Conservation (phyloP, 805 yeast genomes). For the Candida boidinii region DNA sequence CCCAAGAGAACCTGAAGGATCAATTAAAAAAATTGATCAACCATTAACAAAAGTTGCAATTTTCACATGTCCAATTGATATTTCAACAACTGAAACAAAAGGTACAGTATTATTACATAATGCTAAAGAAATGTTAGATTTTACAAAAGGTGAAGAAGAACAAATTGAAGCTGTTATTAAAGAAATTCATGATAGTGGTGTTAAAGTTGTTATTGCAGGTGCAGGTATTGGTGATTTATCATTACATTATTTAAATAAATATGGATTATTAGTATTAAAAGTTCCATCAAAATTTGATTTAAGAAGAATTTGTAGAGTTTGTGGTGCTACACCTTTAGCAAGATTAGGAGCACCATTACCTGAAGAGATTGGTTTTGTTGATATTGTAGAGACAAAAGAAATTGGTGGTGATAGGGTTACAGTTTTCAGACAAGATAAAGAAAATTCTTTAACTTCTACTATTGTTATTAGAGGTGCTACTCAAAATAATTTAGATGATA, state of each 20-base stretch:
- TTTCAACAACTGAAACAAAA: constrained; percentile 94
- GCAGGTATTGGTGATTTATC: constrained; percentile 90
- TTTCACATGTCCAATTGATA: constrained; percentile 89
- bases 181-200: constrained; percentile 77
- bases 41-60: constrained; percentile 77
- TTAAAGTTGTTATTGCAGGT: constrained; percentile 88
- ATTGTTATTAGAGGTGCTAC: constrained; percentile 95
- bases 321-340: constrained; percentile 95
- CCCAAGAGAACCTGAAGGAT: constrained; percentile 96
- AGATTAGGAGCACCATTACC: constrained; percentile 92
- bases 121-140: constrained; percentile 94
- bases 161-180: constrained; percentile 82
- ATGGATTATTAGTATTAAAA: constrained; percentile 74
- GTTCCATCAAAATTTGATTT: constrained; percentile 92
- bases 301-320: constrained; percentile 89
- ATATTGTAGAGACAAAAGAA: constrained; percentile 82
- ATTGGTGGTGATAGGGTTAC: constrained; percentile 98
- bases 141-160: constrained; percentile 92
- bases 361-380: constrained; percentile 86
- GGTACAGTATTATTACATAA: constrained; percentile 94
- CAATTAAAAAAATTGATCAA: constrained; percentile 50
- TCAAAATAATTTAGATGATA: constrained; percentile 84
- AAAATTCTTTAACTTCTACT: constrained; percentile 75
- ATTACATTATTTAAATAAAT: constrained; percentile 83
- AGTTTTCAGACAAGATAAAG: constrained; percentile 69